Conservation (phyloP, 208 protist genomes). For the Acanthamoeba healyi region DNA sequence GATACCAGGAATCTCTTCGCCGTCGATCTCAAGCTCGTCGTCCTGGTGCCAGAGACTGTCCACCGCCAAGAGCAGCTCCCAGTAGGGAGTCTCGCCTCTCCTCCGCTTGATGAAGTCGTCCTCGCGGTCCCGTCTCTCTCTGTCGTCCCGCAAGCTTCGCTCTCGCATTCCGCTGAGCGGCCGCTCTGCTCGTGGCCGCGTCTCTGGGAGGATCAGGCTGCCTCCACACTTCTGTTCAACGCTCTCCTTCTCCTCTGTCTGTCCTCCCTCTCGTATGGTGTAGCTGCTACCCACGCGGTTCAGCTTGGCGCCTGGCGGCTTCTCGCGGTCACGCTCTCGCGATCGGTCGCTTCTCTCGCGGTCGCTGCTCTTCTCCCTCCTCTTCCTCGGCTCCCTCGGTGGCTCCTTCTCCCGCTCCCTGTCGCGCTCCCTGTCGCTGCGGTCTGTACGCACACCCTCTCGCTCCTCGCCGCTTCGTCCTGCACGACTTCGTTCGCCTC, state of each 20-base stretch:
- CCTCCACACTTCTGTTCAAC: neutral
- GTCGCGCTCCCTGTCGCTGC: neutral
- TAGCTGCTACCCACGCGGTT: slow-evolving; percentile 1
- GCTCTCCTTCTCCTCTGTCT: neutral
- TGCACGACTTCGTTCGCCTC: neutral
- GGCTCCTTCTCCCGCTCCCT: neutral
- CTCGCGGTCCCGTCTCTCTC: neutral
- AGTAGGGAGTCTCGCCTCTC: neutral
- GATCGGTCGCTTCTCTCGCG: neutral
- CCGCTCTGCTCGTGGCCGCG: neutral
- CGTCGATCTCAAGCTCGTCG: neutral
- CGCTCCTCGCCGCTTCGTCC: neutral
- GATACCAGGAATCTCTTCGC: neutral
- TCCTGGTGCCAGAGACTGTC: neutral
- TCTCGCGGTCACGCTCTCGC: neutral
- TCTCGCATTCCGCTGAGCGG: neutral
- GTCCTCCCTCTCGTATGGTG: neutral
- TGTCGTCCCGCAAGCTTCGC: neutral
- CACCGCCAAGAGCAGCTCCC: neutral
- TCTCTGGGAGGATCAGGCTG: neutral
- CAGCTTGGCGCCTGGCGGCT: neutral
- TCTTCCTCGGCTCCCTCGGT: neutral
- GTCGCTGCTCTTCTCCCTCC: slow-evolving; percentile 31
- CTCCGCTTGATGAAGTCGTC: neutral
- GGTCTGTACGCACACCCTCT: neutral